Evolutionary conservation across 2,329 filamentous ascomycete species (phyloP).

Genomic region (Sarocladium kiliense): DNA sequence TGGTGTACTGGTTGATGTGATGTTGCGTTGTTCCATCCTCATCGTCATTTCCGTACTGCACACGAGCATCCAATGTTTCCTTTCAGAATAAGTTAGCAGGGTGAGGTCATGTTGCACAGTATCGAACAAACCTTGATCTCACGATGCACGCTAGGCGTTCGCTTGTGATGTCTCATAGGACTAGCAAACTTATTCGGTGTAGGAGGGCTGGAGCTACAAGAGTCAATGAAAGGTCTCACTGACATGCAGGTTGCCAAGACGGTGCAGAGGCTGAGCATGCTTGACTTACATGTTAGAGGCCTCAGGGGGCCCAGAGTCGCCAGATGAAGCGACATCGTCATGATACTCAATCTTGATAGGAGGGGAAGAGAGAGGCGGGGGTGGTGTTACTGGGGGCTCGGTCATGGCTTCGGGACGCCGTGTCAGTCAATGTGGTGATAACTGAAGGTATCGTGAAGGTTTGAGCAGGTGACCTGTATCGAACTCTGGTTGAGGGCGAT

Average conservation of each 20-base stretch:
- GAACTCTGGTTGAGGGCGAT: background rate
- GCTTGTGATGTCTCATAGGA: conserved; percentile 51
- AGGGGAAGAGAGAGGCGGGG: conserved; percentile 20
- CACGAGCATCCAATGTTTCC: conserved; percentile 89
- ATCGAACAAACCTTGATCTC: conserved; percentile 45
- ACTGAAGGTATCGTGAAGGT: background rate
- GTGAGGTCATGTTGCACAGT: no score
- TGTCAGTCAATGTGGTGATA: background rate
- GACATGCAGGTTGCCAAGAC: background rate
- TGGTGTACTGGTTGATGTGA: conserved; percentile 90
- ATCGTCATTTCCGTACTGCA: conserved; percentile 80
- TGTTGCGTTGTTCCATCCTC: conserved; percentile 76
- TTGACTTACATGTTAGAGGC: conserved; percentile 38
- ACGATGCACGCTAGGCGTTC: conserved; percentile 52
- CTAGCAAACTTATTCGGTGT: conserved; percentile 26
- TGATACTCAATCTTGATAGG: conserved; percentile 23
- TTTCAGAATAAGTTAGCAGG: conserved; percentile 27
- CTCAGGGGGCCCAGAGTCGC: conserved; percentile 25
- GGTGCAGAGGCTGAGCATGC: background rate
- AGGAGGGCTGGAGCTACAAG: background rate
- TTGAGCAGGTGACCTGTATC: background rate
- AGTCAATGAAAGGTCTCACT: background rate
- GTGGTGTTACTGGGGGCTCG: background rate
- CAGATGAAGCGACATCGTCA: conserved; percentile 20
- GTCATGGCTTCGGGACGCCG: background rate